Evolutionary conservation across 352 stramenopile genomes (phyloP).

Genomic region (Globisporangium irregulare): DNA sequence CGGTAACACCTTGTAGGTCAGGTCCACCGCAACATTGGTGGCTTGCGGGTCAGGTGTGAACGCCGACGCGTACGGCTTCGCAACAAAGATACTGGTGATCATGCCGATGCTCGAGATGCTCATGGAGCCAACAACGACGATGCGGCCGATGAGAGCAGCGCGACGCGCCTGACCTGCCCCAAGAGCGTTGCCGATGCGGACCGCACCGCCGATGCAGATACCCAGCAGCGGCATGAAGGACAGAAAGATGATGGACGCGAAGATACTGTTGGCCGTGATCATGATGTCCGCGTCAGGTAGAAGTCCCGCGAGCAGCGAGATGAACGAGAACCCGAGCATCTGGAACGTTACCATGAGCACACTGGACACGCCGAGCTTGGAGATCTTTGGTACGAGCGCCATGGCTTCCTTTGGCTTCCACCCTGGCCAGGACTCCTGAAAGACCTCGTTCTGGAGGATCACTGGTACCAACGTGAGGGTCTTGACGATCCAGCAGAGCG

Average conservation of each 20-base stretch:
- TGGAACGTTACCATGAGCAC: neutral
- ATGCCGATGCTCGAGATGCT: neutral
- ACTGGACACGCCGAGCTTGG: neutral
- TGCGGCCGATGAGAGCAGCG: neutral
- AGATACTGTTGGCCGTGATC: neutral
- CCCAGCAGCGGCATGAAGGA: neutral
- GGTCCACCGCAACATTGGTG: neutral
- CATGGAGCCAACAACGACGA: neutral
- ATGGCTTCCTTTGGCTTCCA: constrained; percentile 21
- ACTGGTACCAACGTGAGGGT: neutral
- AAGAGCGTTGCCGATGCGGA: neutral
- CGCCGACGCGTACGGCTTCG: neutral
- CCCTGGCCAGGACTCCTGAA: constrained; percentile 4
- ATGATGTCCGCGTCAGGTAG: neutral
- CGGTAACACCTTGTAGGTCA: neutral
- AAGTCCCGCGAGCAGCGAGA: neutral
- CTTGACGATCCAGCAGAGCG: neutral
- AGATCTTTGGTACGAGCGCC: neutral
- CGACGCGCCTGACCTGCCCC: neutral
- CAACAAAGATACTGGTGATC: neutral
- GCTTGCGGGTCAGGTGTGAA: neutral
- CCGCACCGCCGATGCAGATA: neutral
- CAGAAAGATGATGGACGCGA: neutral
- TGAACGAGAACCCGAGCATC: neutral
- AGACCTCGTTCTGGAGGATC: neutral